phyloP scores from a whole-genome alignment of 768 basidiomycete genomes.

The Serendipita sp. region DNA sequence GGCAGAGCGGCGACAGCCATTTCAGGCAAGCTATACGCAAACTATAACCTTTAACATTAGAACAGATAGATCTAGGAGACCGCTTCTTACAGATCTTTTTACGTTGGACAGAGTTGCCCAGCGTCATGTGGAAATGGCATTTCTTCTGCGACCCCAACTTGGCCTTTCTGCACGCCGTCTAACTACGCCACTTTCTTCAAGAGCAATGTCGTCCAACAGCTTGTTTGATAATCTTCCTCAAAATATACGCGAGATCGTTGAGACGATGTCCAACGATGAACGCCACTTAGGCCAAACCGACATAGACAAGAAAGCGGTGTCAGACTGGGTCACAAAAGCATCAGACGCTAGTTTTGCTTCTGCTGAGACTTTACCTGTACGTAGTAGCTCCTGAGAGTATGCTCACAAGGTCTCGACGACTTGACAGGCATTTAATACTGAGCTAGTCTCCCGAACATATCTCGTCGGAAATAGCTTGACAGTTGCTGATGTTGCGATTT shows the following conservation, averaged over 20 bases:
- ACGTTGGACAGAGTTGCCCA: neutral
- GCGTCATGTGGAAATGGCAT: neutral
- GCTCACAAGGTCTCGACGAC: constrained; percentile 4
- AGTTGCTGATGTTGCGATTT: constrained; percentile 80
- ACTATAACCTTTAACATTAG: no score
- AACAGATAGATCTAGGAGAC: no score
- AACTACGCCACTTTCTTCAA: neutral
- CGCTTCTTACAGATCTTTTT: no score
- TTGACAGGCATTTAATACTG: constrained; percentile 49
- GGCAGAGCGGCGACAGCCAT: no score
- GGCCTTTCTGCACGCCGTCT: neutral
- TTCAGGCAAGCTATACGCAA: no score
- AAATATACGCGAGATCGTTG: neutral
- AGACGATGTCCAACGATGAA: neutral
- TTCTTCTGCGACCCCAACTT: neutral
- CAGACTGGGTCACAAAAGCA: constrained; percentile 54
- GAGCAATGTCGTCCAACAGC: neutral
- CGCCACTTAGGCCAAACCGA: constrained; percentile 33
- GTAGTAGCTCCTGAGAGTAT: neutral
- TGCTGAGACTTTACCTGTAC: constrained; percentile 34
- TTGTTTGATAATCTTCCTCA: neutral
- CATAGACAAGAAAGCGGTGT: constrained; percentile 45
- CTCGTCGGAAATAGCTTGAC: constrained; percentile 71
- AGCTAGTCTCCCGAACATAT: constrained; percentile 66
- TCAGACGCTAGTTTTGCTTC: constrained; percentile 32